phyloP scores from a whole-genome alignment of 768 basidiomycete genomes.

The Cyathus striatus region DNA sequence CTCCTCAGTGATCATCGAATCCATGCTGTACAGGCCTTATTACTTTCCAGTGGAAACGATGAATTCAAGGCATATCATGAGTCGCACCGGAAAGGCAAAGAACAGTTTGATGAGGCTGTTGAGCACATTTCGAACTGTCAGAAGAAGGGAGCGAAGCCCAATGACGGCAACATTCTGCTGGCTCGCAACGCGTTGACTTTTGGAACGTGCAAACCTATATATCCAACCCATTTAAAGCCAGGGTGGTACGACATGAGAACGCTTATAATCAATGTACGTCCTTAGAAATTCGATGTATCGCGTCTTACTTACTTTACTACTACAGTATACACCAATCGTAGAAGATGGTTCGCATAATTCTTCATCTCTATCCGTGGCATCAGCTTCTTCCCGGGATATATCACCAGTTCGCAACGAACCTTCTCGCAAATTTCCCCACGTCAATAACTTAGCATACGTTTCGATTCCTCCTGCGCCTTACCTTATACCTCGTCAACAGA shows the following conservation, averaged over 20 bases:
- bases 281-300: neutral
- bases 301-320: too few species aligned
- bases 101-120: conserved; percentile 11
- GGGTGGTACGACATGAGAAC: conserved; percentile 59
- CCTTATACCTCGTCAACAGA: too few species aligned
- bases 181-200: conserved; percentile 44
- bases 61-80: conserved; percentile 25
- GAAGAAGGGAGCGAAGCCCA: conserved; percentile 27
- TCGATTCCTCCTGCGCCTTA: too few species aligned
- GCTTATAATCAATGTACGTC: conserved; percentile 7
- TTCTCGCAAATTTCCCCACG: too few species aligned
- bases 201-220: conserved; percentile 40
- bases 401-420: too few species aligned
- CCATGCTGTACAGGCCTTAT: conserved; percentile 35
- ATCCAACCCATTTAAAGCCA: conserved; percentile 25
- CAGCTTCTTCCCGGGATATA: too few species aligned
- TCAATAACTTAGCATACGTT: too few species aligned
- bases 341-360: too few species aligned
- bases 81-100: conserved; percentile 16
- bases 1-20: conserved; percentile 22
- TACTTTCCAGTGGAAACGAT: conserved; percentile 18
- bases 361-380: too few species aligned
- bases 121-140: conserved; percentile 12
- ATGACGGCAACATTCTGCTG: conserved; percentile 29
- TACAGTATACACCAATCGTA: too few species aligned